Percentiles rank a stretch among this genome's conserved stretches.
phyloP scores from a whole-genome alignment of 306 rosid species.

The Dicorynia guianensis region DNA sequence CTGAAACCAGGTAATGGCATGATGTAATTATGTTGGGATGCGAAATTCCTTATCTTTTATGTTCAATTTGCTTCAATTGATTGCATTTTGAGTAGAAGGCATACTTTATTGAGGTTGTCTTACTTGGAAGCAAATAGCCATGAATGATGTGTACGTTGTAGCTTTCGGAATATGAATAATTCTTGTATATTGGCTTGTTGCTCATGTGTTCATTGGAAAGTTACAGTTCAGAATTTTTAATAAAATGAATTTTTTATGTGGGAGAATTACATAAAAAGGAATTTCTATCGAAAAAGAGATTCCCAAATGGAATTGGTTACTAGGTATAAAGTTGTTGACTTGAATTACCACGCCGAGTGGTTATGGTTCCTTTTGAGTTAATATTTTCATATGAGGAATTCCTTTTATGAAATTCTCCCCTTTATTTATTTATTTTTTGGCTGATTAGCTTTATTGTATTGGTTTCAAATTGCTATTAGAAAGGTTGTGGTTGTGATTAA shows the following conservation, averaged over 20 bases:
- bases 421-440: background rate
- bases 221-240: background rate
- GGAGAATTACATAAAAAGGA: too few species aligned
- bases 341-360: too few species aligned
- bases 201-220: background rate
- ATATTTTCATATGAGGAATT: too few species aligned
- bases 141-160: background rate
- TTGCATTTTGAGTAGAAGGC: background rate
- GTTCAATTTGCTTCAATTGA: background rate
- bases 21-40: background rate
- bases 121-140: background rate
- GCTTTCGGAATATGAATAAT: background rate
- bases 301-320: too few species aligned
- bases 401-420: too few species aligned
- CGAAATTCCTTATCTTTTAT: background rate
- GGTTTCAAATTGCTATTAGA: background rate
- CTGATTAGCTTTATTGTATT: background rate
- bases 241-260: background rate
- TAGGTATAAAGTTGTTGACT: too few species aligned
- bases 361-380: too few species aligned
- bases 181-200: slow-evolving; percentile 4
- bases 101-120: background rate
- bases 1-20: slow-evolving; percentile 33
- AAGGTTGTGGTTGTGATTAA: background rate
- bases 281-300: too few species aligned